Evolutionary conservation across 257 asterid genomes (phyloP).

Genomic region (Primulina tabacum): DNA sequence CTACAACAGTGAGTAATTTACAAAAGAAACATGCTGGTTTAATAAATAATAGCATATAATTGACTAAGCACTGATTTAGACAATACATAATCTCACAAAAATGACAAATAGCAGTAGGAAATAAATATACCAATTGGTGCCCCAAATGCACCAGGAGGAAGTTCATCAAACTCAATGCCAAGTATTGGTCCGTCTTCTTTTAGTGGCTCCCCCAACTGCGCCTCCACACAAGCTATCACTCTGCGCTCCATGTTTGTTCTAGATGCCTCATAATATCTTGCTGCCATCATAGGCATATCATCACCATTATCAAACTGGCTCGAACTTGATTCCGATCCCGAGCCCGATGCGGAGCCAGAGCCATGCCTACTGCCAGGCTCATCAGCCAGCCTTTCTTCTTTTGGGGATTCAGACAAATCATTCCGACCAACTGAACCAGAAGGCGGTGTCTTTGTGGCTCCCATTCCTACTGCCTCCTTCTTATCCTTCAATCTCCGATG

Average conservation of each 20-base stretch:
- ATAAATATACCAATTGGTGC: slow-evolving; percentile 71
- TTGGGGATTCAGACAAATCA: slow-evolving; percentile 47
- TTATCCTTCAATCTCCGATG: slow-evolving; percentile 95
- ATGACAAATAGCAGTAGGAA: slow-evolving; percentile 1
- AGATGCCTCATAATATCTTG: slow-evolving; percentile 69
- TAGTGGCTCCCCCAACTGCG: slow-evolving; percentile 88
- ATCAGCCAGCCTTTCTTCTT: slow-evolving; percentile 46
- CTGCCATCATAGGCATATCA: slow-evolving; percentile 44
- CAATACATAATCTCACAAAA: background rate
- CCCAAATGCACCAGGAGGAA: slow-evolving; percentile 98
- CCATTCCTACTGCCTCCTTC: slow-evolving; percentile 67
- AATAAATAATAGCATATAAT: background rate
- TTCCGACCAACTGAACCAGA: slow-evolving; percentile 44
- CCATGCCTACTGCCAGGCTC: slow-evolving; percentile 55
- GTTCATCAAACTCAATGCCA: slow-evolving; percentile 90
- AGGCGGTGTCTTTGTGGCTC: slow-evolving; percentile 54
- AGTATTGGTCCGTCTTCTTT: slow-evolving; percentile 84
- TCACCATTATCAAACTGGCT: slow-evolving; percentile 74
- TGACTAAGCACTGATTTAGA: too few relatives aligned
- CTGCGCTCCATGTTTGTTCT: slow-evolving; percentile 63
- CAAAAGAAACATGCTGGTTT: background rate
- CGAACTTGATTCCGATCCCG: slow-evolving; percentile 72
- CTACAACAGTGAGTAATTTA: background rate
- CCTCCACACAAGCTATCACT: slow-evolving; percentile 83
- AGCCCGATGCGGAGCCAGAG: slow-evolving; percentile 39